Base-by-base conservation (phyloP, 2,329 filamentous ascomycete species). In the Paecilomyces variotii region DNA sequence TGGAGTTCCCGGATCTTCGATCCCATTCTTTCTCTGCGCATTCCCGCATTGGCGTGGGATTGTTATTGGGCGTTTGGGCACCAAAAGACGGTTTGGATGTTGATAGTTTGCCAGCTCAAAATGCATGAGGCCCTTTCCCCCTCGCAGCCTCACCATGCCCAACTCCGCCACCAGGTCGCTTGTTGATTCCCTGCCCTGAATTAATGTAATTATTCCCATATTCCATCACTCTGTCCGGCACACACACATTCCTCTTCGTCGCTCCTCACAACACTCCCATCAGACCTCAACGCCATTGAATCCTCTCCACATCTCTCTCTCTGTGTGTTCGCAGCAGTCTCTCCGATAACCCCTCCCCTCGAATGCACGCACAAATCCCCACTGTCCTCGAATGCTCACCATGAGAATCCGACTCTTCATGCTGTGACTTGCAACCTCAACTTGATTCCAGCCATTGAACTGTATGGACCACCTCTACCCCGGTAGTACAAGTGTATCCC, bases 111-210 rank as follows among this genome's bases (percentile, higher is more conserved):
- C 32, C 19, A 57, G 35, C 28, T 57, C 27, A 30, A 56, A 24
- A 35, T 56, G 39, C 39, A 45, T 24, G 35, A 39, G 19, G 19
- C n/a, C 12, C 12, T 5, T 12, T 52, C 24, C 50, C 50, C 50
- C 50, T 52, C 50, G 50, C 50, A 52, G 50, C 50, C 50, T 52
- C 27, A 52, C 34, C 55, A 60, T 62, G 60, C 62, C 61, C 61
- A 61, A 62, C 55, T 64, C 56, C 54, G 55, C 59, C 55, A 58
- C 50, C 45, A 63, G 54, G 60, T 57, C 32, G 27, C 32, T 55
- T 57, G 50, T 53, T 45, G 39, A 45, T 45, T 45, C 14, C 39
- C 39, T 19, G 39, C 39, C 39, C 39, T 45, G 39, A 45, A 19
- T 19, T 19, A 45, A n/a, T 45, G 39, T 24, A 45, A 9, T 24